phyloP scores from a whole-genome alignment of 2,329 filamentous ascomycete species.

The Elsinoe necatrix region DNA sequence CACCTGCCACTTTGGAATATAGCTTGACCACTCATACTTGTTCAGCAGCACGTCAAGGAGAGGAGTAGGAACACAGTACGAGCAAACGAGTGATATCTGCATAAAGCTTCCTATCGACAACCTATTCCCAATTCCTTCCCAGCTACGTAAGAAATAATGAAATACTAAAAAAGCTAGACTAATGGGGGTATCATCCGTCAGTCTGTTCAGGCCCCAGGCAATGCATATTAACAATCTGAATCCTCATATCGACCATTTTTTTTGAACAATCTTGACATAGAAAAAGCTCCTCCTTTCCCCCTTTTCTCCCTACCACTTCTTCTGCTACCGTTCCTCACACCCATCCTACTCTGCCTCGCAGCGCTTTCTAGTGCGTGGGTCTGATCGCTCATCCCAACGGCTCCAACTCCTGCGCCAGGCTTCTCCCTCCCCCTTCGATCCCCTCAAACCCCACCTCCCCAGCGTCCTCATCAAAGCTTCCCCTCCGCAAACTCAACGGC shows the following conservation, averaged over 20 bases:
- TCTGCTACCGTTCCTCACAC: not conserved
- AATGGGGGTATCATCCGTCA: constrained; percentile 10
- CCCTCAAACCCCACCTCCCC: constrained; percentile 10
- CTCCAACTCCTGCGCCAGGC: constrained; percentile 9
- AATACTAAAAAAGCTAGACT: constrained; percentile 3
- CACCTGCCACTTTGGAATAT: no score
- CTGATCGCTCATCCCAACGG: not conserved
- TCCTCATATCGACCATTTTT: not conserved
- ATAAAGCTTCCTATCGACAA: not conserved
- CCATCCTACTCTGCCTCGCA: not conserved
- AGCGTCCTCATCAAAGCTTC: constrained; percentile 14
- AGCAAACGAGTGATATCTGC: not conserved
- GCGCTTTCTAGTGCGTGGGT: no score
- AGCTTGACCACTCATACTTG: no score
- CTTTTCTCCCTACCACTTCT: not conserved
- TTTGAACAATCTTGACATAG: constrained; percentile 14
- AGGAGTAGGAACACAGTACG: not conserved
- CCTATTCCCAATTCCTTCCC: not conserved
- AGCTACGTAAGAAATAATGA: not conserved
- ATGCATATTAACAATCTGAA: constrained; percentile 2
- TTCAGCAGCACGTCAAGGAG: no score
- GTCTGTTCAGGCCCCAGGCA: constrained; percentile 14
- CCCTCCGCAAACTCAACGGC: constrained; percentile 9
- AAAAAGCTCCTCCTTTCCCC: constrained; percentile 14
- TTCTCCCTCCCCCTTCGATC: not conserved